Percentiles rank a stretch among this genome's conserved stretches.
Conservation (phyloP, 306 rosid species). For the Acmispon strigosus region DNA sequence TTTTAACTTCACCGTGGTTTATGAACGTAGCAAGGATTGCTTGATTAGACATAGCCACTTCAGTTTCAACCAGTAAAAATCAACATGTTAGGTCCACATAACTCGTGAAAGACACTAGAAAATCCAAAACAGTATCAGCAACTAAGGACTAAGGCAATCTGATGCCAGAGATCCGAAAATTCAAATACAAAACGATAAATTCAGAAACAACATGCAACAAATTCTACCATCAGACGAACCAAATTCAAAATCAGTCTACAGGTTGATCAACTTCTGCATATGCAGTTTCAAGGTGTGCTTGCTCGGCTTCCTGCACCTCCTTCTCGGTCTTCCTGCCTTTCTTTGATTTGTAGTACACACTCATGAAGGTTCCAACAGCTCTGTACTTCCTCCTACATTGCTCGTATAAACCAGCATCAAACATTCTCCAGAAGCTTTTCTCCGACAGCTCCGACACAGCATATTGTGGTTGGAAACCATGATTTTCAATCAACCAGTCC, state of each 20-base stretch:
- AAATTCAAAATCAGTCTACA: conserved; percentile 29
- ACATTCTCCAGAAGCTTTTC: conserved; percentile 94
- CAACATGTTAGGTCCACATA: conserved; percentile 24
- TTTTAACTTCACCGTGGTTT: too few relatives aligned
- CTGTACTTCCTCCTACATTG: conserved; percentile 67
- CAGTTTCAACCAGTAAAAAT: conserved; percentile 20
- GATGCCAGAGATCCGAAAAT: conserved; percentile 10
- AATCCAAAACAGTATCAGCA: conserved; percentile 24
- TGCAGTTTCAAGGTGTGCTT: conserved; percentile 78
- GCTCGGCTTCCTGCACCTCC: conserved; percentile 95
- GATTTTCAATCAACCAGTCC: conserved; percentile 82
- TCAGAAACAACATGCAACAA: conserved; percentile 6
- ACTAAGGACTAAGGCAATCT: conserved; percentile 12
- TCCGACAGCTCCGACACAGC: conserved; percentile 87
- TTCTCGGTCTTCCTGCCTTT: conserved; percentile 98
- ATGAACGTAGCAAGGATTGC: too few relatives aligned
- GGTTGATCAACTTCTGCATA: conserved; percentile 68
- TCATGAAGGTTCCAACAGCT: conserved; percentile 92
- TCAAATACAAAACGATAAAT: conserved; percentile 1
- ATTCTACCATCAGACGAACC: conserved; percentile 16
- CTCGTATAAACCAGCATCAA: conserved; percentile 81
- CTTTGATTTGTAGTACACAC: conserved; percentile 93
- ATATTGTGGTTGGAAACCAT: conserved; percentile 90
- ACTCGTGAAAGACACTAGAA: conserved; percentile 7
- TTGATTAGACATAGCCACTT: too few relatives aligned